Conservation (phyloP, 371 early-diverging fungal species). For the Mortierella sp. region DNA sequence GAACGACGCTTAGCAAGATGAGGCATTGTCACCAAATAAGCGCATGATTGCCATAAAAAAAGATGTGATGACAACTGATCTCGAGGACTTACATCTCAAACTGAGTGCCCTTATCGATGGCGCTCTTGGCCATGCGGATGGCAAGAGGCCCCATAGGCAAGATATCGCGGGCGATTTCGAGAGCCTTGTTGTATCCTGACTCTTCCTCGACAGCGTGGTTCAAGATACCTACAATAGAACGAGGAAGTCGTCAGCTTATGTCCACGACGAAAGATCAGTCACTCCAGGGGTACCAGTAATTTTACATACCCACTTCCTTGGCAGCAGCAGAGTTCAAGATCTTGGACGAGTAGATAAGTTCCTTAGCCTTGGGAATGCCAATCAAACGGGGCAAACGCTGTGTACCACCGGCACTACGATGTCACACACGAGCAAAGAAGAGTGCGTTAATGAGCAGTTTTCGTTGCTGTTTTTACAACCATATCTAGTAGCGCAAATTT, state of each 20-base stretch:
- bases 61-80: background rate
- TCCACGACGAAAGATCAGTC: no score
- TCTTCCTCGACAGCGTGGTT: slow-evolving; percentile 79
- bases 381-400: slow-evolving; percentile 91
- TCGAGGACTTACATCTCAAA: slow-evolving; percentile 77
- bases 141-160: slow-evolving; percentile 90
- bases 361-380: slow-evolving; percentile 91
- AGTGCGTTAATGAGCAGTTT: no score
- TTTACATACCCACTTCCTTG: slow-evolving; percentile 63
- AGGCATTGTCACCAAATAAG: no score
- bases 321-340: slow-evolving; percentile 77
- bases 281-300: no score
- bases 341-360: slow-evolving; percentile 89
- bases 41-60: no score
- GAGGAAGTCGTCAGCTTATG: no score
- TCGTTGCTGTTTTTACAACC: background rate
- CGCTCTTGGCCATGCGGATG: slow-evolving; percentile 68
- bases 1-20: no score
- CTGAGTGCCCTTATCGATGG: slow-evolving; percentile 75
- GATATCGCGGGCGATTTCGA: slow-evolving; percentile 85
- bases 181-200: slow-evolving; percentile 77
- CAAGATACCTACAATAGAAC: slow-evolving; percentile 72
- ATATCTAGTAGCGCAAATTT: background rate
- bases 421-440: background rate
- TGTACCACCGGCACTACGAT: slow-evolving; percentile 93